Base-by-base conservation (phyloP, 345 rosid species). In the Lumnitzera littorea region DNA sequence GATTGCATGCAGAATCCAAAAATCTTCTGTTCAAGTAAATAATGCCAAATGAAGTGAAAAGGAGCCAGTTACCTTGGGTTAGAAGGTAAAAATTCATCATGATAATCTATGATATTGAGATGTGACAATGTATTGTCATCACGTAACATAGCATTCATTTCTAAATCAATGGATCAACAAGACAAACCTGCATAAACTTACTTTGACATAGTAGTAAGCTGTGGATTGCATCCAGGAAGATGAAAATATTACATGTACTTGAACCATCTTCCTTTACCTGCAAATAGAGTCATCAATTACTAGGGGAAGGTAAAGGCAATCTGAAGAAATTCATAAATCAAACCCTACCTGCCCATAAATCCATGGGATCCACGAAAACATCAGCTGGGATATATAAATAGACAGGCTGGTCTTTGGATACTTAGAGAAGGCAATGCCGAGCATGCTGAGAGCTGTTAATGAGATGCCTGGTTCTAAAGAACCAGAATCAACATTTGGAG, bases 351-450 rank as follows among this genome's bases (percentile, higher is more conserved):
- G 82, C 62, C 82, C 84, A 69, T 72, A 72, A 73, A 89, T 80
- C 95, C 96, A 87, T 15, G 88, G 88, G 58, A 87, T 80, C 97
- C 96, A 89, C 43, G 76, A 70, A 67, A 50, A 68, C 88, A 87
- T 77, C 69, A 72, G 81, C 46, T 46, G 74, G 74, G 81, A 82
- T 75, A 86, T 86, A 80, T 67, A 51, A 53, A 55, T 61, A 65
- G 84, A 81, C 74, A 89, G 62, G 57, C 67, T 66, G 57, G 85
- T 77, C 62, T 67, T 61, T 61, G 91, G 84, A 67, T 70, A 74
- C 70, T 70, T 76, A 70, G 67, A 83, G 79, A 84, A 89, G 66
- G 88, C 84, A 80, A 76, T 72, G 64, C 88, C 78, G 68, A 92
- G 89, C 80, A 84, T 76, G 79, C 87, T 82, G 78, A 92, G 96